Evolutionary conservation across 257 asterid genomes (phyloP).

Genomic region (Solanum neorickii): DNA sequence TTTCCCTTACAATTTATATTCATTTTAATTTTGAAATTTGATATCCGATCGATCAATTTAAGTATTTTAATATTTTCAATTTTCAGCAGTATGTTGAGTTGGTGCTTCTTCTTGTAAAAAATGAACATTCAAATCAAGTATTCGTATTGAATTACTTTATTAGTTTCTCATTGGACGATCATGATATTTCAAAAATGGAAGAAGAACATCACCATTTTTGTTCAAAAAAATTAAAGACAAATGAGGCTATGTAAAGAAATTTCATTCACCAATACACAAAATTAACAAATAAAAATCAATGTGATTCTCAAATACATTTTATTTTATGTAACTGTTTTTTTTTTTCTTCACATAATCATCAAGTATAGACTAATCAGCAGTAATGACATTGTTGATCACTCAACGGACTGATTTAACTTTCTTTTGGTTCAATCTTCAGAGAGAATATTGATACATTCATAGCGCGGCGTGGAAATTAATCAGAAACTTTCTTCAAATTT

Average conservation of each 20-base stretch:
- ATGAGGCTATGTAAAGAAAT: background rate
- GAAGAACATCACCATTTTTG: background rate
- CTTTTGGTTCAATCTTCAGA: background rate
- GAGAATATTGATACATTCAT: background rate
- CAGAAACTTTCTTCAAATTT: constrained; percentile 49
- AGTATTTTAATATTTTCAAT: too few relatives aligned
- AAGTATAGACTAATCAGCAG: background rate
- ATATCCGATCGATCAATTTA: background rate
- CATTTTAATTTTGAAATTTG: too few relatives aligned
- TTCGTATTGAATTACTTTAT: background rate
- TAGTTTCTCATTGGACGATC: background rate
- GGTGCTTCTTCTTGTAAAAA: background rate
- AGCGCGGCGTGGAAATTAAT: constrained; percentile 9
- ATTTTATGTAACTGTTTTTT: too few relatives aligned
- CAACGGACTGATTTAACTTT: background rate
- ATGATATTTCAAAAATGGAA: background rate
- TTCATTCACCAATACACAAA: background rate
- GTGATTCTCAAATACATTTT: background rate
- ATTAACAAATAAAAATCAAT: background rate
- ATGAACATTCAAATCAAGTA: background rate
- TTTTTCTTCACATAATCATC: background rate
- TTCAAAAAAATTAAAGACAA: background rate
- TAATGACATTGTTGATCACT: background rate
- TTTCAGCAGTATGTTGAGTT: background rate
- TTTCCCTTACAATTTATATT: too few relatives aligned